These are phyloP conservation scores for Irpex lacteus DNA, from an alignment of 1,284 basidiomycete species.

Conservation along the genomic window DNA sequence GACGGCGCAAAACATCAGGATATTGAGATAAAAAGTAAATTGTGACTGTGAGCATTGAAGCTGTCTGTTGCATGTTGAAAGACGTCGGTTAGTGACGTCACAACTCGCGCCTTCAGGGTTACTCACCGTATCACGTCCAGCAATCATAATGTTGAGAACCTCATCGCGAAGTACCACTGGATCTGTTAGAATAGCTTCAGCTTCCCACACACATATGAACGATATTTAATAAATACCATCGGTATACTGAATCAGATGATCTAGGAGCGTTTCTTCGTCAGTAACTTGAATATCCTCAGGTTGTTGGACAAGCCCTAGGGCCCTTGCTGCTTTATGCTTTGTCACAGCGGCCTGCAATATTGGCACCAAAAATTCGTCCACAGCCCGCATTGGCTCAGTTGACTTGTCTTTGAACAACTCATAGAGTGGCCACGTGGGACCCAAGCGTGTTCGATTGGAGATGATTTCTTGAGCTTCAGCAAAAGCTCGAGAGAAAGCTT, in stretches of 20 bases:
- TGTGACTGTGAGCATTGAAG: constrained; percentile 34
- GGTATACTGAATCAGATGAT: constrained; percentile 36
- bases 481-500: constrained; percentile 40
- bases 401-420: constrained; percentile 41
- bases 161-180: constrained; percentile 34
- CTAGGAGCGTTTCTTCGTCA: constrained; percentile 34
- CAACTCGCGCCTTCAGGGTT: too few relatives aligned
- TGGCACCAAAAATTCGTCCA: constrained; percentile 39
- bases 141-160: constrained; percentile 38
- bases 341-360: constrained; percentile 38
- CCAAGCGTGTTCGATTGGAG: constrained; percentile 30
- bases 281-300: constrained; percentile 14
- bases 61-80: constrained; percentile 25
- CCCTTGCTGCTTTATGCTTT: constrained; percentile 27
- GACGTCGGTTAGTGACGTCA: too few relatives aligned
- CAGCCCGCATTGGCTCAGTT: constrained; percentile 34
- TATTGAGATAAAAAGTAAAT: constrained; percentile 41
- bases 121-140: constrained; percentile 40
- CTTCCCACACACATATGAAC: background rate
- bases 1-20: constrained; percentile 32
- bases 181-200: constrained; percentile 5
- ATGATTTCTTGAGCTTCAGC: constrained; percentile 32
- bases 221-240: constrained; percentile 17
- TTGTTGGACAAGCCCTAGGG: background rate
- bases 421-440: constrained; percentile 37